Conservation (phyloP, 768 basidiomycete genomes). For the Baorangia bicolor region DNA sequence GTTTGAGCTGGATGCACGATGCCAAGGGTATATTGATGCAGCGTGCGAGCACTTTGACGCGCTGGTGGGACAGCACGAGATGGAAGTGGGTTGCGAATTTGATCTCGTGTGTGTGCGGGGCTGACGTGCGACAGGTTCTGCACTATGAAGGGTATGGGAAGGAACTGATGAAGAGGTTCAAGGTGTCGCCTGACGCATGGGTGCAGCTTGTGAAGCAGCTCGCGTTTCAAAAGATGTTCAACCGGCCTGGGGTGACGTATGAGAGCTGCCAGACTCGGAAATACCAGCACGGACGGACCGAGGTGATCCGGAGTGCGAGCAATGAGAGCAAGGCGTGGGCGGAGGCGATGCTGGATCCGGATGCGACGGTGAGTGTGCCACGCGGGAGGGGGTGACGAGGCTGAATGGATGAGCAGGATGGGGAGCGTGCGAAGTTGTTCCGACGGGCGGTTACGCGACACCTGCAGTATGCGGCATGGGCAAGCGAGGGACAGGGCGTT, state of each 20-base stretch:
- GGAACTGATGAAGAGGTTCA: conserved; percentile 75
- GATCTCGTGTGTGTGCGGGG: not conserved
- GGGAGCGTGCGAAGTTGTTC: conserved; percentile 64
- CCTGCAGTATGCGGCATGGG: conserved; percentile 84
- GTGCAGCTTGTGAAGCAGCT: conserved; percentile 95
- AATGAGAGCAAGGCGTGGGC: conserved; percentile 83
- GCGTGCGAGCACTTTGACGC: conserved; percentile 72
- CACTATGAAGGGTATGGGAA: conserved; percentile 92
- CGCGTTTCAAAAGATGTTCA: conserved; percentile 85
- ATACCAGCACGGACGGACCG: conserved; percentile 87
- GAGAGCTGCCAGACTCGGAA: conserved; percentile 94
- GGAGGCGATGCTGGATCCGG: conserved; percentile 78
- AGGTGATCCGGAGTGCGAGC: conserved; percentile 88
- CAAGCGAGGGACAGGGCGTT: conserved; percentile 91
- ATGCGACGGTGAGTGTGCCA: conserved; percentile 41
- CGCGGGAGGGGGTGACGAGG: not conserved
- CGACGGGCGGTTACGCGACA: conserved; percentile 77
- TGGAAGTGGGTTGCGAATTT: conserved; percentile 51
- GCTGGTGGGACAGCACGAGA: conserved; percentile 75
- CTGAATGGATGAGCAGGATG: conserved; percentile 40
- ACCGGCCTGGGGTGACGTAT: conserved; percentile 79
- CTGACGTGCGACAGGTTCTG: conserved; percentile 50
- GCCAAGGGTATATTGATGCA: conserved; percentile 49
- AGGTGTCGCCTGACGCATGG: conserved; percentile 91
- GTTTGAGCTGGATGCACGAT: conserved; percentile 63